Percentiles rank a stretch among this genome's conserved stretches.
Evolutionary conservation across 2,329 filamentous ascomycete genomes (phyloP).

Genomic region (Fusarium nematophilum): DNA sequence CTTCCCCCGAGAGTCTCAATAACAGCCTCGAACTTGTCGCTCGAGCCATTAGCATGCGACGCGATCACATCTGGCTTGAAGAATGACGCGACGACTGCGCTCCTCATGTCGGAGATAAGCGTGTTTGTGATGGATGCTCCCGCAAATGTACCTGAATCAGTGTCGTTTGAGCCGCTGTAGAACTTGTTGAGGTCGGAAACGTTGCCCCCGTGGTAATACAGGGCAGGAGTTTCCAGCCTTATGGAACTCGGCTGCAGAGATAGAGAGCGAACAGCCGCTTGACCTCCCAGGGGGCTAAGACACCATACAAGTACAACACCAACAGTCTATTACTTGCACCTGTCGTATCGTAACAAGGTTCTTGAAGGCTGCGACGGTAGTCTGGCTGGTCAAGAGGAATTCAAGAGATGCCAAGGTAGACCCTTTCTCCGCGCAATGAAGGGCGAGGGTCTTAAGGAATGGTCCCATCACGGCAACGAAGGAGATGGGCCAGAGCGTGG

Average conservation of each 20-base stretch:
- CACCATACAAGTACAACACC: not conserved
- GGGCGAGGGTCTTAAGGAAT: not conserved
- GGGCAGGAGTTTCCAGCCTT: not conserved
- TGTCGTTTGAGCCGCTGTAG: no score
- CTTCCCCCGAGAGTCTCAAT: rapidly evolving
- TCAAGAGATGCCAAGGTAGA: not conserved
- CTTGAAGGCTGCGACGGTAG: not conserved
- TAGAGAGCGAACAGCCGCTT: not conserved
- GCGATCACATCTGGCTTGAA: not conserved
- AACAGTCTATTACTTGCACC: not conserved
- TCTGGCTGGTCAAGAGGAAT: not conserved
- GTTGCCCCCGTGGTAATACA: not conserved
- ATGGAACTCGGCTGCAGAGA: rapidly evolving
- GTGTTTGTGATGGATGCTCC: not conserved
- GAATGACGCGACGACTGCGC: not conserved
- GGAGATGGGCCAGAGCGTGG: constrained; percentile 13
- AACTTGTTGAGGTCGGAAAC: not conserved
- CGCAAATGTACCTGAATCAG: not conserved
- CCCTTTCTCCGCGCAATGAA: constrained; percentile 3
- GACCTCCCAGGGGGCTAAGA: constrained; percentile 1
- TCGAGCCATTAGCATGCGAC: not conserved
- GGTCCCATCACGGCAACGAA: constrained; percentile 15
- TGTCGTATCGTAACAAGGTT: not conserved
- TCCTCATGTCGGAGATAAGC: not conserved
- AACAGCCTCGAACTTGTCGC: not conserved